A percentile compares a stretch with the other conserved stretches of the same genome.
Evolutionary conservation across 164 flowering plant species (phyloP).

Genomic region (Tetrastigma voinierianum): DNA sequence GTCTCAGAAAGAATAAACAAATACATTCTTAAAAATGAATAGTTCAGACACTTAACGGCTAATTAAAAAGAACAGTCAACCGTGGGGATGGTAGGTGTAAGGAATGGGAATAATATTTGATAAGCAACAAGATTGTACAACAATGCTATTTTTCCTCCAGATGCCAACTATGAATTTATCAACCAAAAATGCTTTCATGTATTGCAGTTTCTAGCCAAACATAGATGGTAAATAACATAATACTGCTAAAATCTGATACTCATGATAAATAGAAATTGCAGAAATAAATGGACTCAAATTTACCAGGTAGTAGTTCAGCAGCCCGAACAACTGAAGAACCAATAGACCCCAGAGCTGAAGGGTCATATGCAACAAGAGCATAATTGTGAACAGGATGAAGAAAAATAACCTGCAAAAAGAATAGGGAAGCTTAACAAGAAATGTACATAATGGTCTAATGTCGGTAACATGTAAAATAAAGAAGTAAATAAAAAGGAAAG

Average conservation of each 20-base stretch:
- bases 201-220: too few relatives aligned
- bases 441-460: background rate
- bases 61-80: too few relatives aligned
- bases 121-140: too few relatives aligned
- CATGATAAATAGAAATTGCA: too few relatives aligned
- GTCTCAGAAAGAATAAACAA: conserved; percentile 14
- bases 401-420: conserved; percentile 69
- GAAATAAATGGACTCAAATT: conserved; percentile 1
- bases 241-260: too few relatives aligned
- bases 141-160: too few relatives aligned
- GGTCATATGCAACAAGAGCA: conserved; percentile 90
- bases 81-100: too few relatives aligned
- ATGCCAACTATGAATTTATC: too few relatives aligned
- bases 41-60: too few relatives aligned
- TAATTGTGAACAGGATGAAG: conserved; percentile 95
- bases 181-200: too few relatives aligned
- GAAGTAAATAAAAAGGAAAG: background rate
- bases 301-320: conserved; percentile 92
- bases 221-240: too few relatives aligned
- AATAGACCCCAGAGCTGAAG: conserved; percentile 71
- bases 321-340: conserved; percentile 87
- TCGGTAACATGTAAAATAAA: background rate
- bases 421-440: conserved; percentile 4
- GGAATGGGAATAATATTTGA: too few relatives aligned
- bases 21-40: background rate